Evolutionary conservation across 2,329 filamentous ascomycete genomes (phyloP).

Genomic region (Conoideocrella luteorostrata): DNA sequence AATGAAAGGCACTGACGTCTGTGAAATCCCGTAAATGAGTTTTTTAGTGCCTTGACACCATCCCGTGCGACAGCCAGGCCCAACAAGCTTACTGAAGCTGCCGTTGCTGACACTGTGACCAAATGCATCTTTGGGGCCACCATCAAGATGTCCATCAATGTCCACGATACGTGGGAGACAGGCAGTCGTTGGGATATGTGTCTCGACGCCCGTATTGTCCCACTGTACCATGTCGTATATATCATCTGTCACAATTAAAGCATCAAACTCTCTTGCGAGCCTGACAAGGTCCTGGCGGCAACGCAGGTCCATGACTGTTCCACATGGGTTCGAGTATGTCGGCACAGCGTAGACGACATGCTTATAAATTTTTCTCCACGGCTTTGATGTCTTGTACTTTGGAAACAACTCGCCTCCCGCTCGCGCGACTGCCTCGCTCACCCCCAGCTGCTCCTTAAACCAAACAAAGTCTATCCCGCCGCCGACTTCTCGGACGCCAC

Average conservation of each 20-base stretch:
- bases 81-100: conserved; percentile 82
- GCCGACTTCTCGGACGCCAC: conserved; percentile 68
- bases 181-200: conserved; percentile 72
- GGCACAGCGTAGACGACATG: conserved; percentile 87
- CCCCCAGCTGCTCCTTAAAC: conserved; percentile 23
- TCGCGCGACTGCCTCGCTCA: conserved; percentile 21
- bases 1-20: too few relatives aligned
- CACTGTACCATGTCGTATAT: conserved; percentile 93
- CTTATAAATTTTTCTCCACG: conserved; percentile 62
- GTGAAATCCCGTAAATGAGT: too few relatives aligned
- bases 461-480: conserved; percentile 67
- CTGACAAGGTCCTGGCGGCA: conserved; percentile 63
- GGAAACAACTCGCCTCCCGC: conserved; percentile 11
- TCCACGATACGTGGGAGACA: conserved; percentile 30
- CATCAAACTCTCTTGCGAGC: conserved; percentile 73
- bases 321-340: conserved; percentile 83
- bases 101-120: conserved; percentile 82
- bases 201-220: conserved; percentile 41
- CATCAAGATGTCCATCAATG: conserved; percentile 2
- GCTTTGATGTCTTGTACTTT: conserved; percentile 4
- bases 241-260: conserved; percentile 81
- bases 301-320: conserved; percentile 67
- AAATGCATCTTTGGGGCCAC: conserved; percentile 42
- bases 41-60: conserved; percentile 82
- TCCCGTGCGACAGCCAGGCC: conserved; percentile 76